phyloP scores from a whole-genome alignment of 2,329 filamentous ascomycete species.

The Zymoseptoria brevis region DNA sequence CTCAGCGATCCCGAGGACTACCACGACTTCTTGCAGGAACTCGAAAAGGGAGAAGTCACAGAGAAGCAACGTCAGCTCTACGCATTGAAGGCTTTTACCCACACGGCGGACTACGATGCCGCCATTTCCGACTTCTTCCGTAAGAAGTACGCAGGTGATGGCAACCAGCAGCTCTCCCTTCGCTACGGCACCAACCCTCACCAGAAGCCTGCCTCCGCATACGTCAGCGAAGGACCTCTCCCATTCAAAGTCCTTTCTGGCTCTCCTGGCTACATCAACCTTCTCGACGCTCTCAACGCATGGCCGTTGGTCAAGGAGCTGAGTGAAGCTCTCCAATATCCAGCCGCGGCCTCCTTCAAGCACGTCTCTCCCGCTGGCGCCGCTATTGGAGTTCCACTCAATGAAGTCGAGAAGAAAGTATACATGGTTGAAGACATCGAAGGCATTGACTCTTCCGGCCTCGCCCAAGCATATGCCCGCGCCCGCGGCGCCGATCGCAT shows the following conservation, averaged over 20 bases:
- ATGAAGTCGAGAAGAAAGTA: constrained; percentile 82
- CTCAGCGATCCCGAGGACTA: constrained; percentile 92
- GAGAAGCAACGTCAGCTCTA: constrained; percentile 80
- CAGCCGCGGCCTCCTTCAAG: constrained; percentile 96
- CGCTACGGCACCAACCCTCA: constrained; percentile 97
- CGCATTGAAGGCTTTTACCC: constrained; percentile 95
- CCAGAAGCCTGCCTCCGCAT: constrained; percentile 92
- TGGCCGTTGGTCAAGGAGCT: constrained; percentile 97
- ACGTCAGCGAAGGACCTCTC: constrained; percentile 60
- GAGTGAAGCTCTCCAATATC: constrained; percentile 75
- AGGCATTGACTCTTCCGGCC: constrained; percentile 73
- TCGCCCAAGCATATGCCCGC: constrained; percentile 92
- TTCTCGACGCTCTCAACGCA: constrained; percentile 90
- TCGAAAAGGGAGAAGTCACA: constrained; percentile 76
- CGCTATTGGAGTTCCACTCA: constrained; percentile 83
- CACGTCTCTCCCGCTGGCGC: constrained; percentile 96
- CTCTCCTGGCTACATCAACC: constrained; percentile 91
- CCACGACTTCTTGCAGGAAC: constrained; percentile 83
- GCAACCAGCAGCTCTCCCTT: constrained; percentile 72
- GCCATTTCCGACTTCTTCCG: constrained; percentile 97
- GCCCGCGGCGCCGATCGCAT: constrained; percentile 94
- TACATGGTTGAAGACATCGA: constrained; percentile 97
- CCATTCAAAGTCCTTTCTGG: constrained; percentile 94
- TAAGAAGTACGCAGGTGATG: constrained; percentile 85
- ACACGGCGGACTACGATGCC: constrained; percentile 92